Evolutionary conservation across 169 alveolate species (phyloP), one percentile per base, ranked within the genome.

Genomic region (Cryptosporidium parvum): DNA sequence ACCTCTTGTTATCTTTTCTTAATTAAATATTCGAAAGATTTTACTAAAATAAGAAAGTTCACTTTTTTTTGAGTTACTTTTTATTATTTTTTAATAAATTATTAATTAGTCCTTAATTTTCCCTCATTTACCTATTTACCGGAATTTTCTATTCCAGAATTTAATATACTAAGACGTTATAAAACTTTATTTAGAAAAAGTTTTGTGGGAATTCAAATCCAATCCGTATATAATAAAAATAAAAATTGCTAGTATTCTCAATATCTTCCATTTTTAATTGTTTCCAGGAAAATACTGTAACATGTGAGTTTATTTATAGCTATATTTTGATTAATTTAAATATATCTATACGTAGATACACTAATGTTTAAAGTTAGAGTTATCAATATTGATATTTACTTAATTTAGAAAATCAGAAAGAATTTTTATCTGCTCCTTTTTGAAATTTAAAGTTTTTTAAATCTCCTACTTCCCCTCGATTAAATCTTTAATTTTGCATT

Each of bases 401-500:
- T 48, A 48, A 14, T 14, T 0, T 48, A 14, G 0, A 7, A 0
- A 16, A 48, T 48, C 2, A 48, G 56, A 14, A 12, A 1, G 21
- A 48, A 48, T 26, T 56, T 21, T 9, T 1, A 1, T 56, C 26
- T 5, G 8, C 2, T 56, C n/a, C 4, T 1, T 3, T 12, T 12
- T 56, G 2, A 23, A n/a, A 23, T 6, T n/a, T 6, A 23, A 3
- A 18, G n/a, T 56, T 14, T 21, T 26, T 26, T 1, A 2, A 26
- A 56, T 26, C 5, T 56, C 18, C 3, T 56, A 21, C 14, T 1
- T 21, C 67, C 12, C 56, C 39, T 9, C 56, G 12, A 9, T 12
- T 48, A 26, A 56, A 56, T 56, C 67, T 56, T 56, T 16, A 56
- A 56, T 56, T 56, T 56, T 56, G 67, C 67, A 56, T 56, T 56